phyloP scores from a whole-genome alignment of 192 early-diverging fungal species.

The Gamsiella multidivaricata region DNA sequence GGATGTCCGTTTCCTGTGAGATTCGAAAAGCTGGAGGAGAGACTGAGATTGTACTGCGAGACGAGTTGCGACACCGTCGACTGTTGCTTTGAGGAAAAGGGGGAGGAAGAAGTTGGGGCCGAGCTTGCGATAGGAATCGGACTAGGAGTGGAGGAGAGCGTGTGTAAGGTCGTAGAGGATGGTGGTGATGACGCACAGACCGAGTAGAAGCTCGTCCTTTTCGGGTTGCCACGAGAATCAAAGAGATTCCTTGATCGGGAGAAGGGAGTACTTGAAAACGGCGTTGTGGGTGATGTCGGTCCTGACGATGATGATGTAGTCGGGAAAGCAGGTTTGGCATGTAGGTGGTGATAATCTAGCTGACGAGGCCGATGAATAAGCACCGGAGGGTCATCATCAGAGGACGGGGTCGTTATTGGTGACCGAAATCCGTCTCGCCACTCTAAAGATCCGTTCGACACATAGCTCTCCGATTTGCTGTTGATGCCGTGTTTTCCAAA shows the following conservation, averaged over 20 bases:
- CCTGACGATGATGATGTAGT: slow-evolving; percentile 15
- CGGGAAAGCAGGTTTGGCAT: slow-evolving; percentile 37
- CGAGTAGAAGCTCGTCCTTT: slow-evolving; percentile 1
- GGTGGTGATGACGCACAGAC: slow-evolving; percentile 17
- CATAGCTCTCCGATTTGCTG: slow-evolving; percentile 23
- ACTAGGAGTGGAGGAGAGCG: slow-evolving; percentile 21
- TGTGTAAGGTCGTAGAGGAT: slow-evolving; percentile 23
- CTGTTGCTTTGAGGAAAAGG: slow-evolving; percentile 9
- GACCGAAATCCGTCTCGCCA: slow-evolving; percentile 38
- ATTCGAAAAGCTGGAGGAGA: slow-evolving; percentile 41
- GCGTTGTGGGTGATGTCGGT: slow-evolving; percentile 9
- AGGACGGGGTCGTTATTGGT: not conserved
- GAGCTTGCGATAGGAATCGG: slow-evolving; percentile 20
- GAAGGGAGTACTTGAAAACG: not conserved
- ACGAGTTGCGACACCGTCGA: slow-evolving; percentile 29
- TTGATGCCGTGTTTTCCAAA: slow-evolving; percentile 1
- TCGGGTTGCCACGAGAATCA: slow-evolving; percentile 10
- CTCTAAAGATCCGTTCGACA: slow-evolving; percentile 2
- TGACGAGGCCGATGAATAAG: slow-evolving; percentile 37
- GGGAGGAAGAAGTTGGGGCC: not conserved
- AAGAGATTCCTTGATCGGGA: slow-evolving; percentile 3
- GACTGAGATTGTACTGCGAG: slow-evolving; percentile 33
- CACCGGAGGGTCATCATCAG: slow-evolving; percentile 1
- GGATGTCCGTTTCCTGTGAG: slow-evolving; percentile 21
- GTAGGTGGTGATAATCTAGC: slow-evolving; percentile 38